phyloP scores from a whole-genome alignment of 2,329 filamentous ascomycete genomes.

The Aspergillus eucalypticola region DNA sequence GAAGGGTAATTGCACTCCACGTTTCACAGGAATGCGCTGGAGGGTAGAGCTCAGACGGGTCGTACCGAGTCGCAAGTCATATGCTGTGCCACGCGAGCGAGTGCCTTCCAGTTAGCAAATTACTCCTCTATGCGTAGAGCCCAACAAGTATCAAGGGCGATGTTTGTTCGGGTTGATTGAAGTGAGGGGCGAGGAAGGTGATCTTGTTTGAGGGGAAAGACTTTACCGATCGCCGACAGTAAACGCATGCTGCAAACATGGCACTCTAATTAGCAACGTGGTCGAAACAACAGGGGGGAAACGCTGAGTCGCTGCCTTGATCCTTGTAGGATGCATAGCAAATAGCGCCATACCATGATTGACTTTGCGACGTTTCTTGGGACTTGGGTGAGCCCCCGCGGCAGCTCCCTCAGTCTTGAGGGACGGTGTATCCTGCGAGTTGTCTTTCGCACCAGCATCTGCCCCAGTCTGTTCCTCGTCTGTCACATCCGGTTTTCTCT shows the following conservation, averaged over 20 bases:
- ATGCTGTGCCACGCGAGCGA: slow-evolving; percentile 62
- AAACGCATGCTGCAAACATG: slow-evolving; percentile 71
- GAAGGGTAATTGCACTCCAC: slow-evolving; percentile 18
- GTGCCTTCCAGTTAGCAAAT: slow-evolving; percentile 50
- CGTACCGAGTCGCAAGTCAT: slow-evolving; percentile 91
- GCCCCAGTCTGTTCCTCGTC: slow-evolving; percentile 26
- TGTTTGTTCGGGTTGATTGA: slow-evolving; percentile 17
- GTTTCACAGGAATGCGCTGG: slow-evolving; percentile 26
- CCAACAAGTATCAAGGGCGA: slow-evolving; percentile 10
- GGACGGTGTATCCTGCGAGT: slow-evolving; percentile 25
- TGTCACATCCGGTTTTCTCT: slow-evolving; percentile 21
- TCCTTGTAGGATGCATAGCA: slow-evolving; percentile 30
- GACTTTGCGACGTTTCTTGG: slow-evolving; percentile 84
- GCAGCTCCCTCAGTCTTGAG: slow-evolving; percentile 37
- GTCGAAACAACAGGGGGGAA: slow-evolving; percentile 16
- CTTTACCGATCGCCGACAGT: slow-evolving; percentile 86
- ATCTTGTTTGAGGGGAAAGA: slow-evolving; percentile 10
- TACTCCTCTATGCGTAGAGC: slow-evolving; percentile 11
- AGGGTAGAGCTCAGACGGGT: slow-evolving; percentile 27
- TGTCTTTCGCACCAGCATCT: slow-evolving; percentile 35
- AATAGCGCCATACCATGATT: slow-evolving; percentile 71
- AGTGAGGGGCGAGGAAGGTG: slow-evolving; percentile 7
- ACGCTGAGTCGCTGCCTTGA: slow-evolving; percentile 19
- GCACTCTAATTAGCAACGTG: slow-evolving; percentile 27
- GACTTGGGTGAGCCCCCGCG: slow-evolving; percentile 51